These are phyloP conservation scores for Phytophthora pistaciae DNA, from an alignment of 352 stramenopile species.

Conservation along the genomic window DNA sequence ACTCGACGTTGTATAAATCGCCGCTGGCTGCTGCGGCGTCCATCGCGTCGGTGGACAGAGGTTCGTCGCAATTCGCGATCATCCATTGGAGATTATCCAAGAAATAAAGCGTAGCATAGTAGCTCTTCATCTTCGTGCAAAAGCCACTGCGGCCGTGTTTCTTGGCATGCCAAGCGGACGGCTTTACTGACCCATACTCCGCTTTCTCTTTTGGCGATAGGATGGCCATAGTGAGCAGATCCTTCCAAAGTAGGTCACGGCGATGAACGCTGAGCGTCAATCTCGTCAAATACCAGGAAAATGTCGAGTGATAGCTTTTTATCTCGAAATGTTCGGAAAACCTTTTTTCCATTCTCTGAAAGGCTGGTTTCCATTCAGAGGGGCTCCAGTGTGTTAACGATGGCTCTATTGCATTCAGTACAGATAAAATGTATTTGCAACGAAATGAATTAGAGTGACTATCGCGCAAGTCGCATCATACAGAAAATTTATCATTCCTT, in stretches of 20 bases:
- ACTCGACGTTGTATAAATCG: background rate
- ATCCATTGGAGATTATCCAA: slow-evolving; percentile 9
- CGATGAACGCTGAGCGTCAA: no score
- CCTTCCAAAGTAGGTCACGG: background rate
- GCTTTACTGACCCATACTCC: background rate
- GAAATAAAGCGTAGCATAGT: background rate
- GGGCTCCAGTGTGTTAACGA: no score
- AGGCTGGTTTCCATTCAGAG: no score
- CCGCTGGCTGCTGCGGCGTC: slow-evolving; percentile 7
- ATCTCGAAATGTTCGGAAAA: no score
- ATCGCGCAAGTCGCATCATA: no score
- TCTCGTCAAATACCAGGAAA: no score
- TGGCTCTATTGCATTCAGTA: no score
- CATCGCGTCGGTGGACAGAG: slow-evolving; percentile 26
- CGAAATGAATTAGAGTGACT: no score
- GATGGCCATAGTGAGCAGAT: background rate
- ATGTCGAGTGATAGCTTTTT: no score
- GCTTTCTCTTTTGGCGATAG: slow-evolving; percentile 3
- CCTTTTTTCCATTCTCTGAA: no score
- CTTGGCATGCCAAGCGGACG: slow-evolving; percentile 16
- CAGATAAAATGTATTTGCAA: no score
- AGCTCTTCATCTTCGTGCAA: slow-evolving; percentile 19
- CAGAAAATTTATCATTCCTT: no score
- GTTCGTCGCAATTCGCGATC: slow-evolving; percentile 18
- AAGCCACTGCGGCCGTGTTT: slow-evolving; percentile 12